phyloP scores from a whole-genome alignment of 2,329 filamentous ascomycete genomes.

The Fusarium succisae region DNA sequence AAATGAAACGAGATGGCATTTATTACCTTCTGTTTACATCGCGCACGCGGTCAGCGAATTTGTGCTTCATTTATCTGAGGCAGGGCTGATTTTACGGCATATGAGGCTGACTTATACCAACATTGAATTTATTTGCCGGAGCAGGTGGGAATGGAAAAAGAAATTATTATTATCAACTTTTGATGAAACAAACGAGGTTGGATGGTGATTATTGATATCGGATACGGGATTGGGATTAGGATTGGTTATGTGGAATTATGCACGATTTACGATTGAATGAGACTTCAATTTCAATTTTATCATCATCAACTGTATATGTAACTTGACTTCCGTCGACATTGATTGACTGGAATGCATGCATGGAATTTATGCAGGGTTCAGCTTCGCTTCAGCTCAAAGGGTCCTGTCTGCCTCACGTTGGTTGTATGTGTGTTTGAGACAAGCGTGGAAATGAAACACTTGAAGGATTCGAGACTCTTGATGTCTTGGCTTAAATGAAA shows the following conservation, averaged over 20 bases:
- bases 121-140: constrained; percentile 10
- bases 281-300: constrained; percentile 1
- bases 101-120: constrained; percentile 5
- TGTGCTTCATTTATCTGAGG: constrained; percentile 24
- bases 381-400: neutral
- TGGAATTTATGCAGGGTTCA: constrained; percentile 3
- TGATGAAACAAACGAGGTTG: neutral
- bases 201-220: neutral
- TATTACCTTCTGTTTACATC: constrained; percentile 11
- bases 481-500: constrained; percentile 8
- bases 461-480: constrained; percentile 6
- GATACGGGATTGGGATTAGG: neutral
- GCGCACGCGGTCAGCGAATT: constrained; percentile 15
- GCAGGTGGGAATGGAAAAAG: constrained; percentile 11
- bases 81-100: constrained; percentile 13
- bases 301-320: neutral
- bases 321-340: neutral
- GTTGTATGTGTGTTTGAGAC: constrained; percentile 20
- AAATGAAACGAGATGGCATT: constrained; percentile 15
- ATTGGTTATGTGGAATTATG: constrained; percentile 4
- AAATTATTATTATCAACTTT: neutral
- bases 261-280: constrained; percentile 28
- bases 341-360: neutral
- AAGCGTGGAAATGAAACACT: constrained; percentile 22
- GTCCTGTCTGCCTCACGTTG: neutral